phyloP scores from a whole-genome alignment of 2,329 filamentous ascomycete genomes.

The Colletotrichum coccodes region DNA sequence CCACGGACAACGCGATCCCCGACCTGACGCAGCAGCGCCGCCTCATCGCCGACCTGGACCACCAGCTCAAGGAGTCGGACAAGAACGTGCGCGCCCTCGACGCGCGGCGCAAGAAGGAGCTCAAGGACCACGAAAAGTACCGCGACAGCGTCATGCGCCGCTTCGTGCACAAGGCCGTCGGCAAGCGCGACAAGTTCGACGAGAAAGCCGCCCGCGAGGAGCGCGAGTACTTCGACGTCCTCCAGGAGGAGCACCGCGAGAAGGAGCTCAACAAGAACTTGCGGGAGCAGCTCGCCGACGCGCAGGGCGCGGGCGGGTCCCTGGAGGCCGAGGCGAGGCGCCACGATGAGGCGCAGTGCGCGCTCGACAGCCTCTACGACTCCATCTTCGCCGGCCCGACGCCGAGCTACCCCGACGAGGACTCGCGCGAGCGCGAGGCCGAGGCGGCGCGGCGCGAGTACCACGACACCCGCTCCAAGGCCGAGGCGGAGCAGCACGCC shows the following conservation, averaged over 20 bases:
- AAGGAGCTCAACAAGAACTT: slow-evolving; percentile 54
- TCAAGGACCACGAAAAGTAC: slow-evolving; percentile 62
- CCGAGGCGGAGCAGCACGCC: slow-evolving; percentile 54
- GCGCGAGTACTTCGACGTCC: slow-evolving; percentile 62
- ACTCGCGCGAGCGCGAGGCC: slow-evolving; percentile 53
- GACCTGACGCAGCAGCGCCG: slow-evolving; percentile 55
- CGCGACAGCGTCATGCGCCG: slow-evolving; percentile 62
- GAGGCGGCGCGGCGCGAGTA: slow-evolving; percentile 47
- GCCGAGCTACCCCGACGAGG: slow-evolving; percentile 63
- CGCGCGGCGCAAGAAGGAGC: slow-evolving; percentile 54
- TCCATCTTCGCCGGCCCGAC: slow-evolving; percentile 64
- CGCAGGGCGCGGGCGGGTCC: slow-evolving; percentile 44
- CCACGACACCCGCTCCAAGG: slow-evolving; percentile 45
- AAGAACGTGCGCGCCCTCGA: slow-evolving; percentile 52
- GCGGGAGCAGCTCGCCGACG: slow-evolving; percentile 50
- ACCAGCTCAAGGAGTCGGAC: slow-evolving; percentile 48
- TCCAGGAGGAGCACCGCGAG: slow-evolving; percentile 58
- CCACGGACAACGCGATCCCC: slow-evolving; percentile 59
- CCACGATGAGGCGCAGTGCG: slow-evolving; percentile 52
- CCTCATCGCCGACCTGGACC: slow-evolving; percentile 57
- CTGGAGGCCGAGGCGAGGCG: slow-evolving; percentile 48
- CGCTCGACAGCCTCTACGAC: slow-evolving; percentile 63
- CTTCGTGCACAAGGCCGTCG: slow-evolving; percentile 60
- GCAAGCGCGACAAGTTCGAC: slow-evolving; percentile 59
- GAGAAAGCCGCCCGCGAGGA: slow-evolving; percentile 64